Evolutionary conservation across 805 yeast genomes (phyloP).

Genomic region (Wickerhamomyces alni): DNA sequence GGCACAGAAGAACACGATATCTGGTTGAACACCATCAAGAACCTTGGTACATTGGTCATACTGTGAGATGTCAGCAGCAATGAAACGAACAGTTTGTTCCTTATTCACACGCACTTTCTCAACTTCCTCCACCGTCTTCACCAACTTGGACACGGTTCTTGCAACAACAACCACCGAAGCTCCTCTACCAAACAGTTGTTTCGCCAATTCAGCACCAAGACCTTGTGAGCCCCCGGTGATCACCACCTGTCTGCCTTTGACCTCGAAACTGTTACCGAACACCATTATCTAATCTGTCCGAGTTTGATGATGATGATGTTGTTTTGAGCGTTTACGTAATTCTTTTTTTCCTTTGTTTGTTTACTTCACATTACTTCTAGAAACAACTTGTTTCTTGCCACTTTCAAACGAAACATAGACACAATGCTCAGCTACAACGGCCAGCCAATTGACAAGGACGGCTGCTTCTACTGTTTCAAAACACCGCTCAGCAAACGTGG

Average conservation of each 20-base stretch:
- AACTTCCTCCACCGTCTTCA: constrained; percentile 42
- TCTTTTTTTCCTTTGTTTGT: background rate
- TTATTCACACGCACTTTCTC: constrained; percentile 23
- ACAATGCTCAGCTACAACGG: constrained; percentile 11
- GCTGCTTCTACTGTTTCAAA: constrained; percentile 82
- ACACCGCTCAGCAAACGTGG: constrained; percentile 52
- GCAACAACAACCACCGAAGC: constrained; percentile 74
- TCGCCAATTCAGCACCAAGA: constrained; percentile 75
- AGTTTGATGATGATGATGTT: background rate
- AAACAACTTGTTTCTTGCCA: background rate
- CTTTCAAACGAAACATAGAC: too few species aligned
- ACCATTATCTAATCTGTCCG: constrained; percentile 1
- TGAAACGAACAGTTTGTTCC: constrained; percentile 25
- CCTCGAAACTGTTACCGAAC: constrained; percentile 15
- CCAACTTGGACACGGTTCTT: constrained; percentile 59
- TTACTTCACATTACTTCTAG: background rate
- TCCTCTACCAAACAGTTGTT: constrained; percentile 42
- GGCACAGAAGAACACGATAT: constrained; percentile 78
- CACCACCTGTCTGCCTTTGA: constrained; percentile 45
- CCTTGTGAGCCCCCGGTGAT: constrained; percentile 97
- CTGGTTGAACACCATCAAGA: constrained; percentile 47
- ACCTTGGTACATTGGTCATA: constrained; percentile 44
- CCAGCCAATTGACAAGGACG: constrained; percentile 68
- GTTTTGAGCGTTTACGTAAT: background rate
- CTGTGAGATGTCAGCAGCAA: constrained; percentile 59